Evolutionary conservation across 2,329 filamentous ascomycete species (phyloP).

Genomic region (Microascus cirrosus): DNA sequence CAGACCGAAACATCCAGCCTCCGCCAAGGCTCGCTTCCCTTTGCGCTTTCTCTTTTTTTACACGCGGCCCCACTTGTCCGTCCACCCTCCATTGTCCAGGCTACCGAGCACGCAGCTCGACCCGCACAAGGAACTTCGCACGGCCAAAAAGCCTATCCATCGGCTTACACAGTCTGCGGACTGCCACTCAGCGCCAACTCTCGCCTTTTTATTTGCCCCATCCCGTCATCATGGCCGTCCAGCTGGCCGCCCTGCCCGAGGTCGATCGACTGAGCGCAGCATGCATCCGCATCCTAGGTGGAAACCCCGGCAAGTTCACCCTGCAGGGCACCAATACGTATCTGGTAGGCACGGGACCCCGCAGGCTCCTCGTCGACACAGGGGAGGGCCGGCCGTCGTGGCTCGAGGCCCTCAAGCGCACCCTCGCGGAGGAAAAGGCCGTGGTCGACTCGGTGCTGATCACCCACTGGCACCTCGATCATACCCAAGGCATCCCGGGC

Average conservation of each 20-base stretch:
- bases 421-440: constrained; percentile 57
- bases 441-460: constrained; percentile 60
- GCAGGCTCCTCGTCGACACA: constrained; percentile 78
- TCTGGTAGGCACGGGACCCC: constrained; percentile 63
- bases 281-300: constrained; percentile 76
- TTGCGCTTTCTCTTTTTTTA: too few species aligned
- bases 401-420: constrained; percentile 52
- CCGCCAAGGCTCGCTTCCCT: too few species aligned
- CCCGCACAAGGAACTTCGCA: too few species aligned
- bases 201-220: neutral
- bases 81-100: too few species aligned
- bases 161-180: neutral
- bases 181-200: neutral
- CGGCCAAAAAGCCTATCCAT: neutral
- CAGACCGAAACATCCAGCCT: too few species aligned
- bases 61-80: too few species aligned
- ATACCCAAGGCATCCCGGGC: constrained; percentile 65
- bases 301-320: constrained; percentile 77
- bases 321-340: constrained; percentile 89
- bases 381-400: constrained; percentile 72
- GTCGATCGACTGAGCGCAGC: constrained; percentile 67
- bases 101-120: too few species aligned
- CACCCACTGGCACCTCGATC: constrained; percentile 90
- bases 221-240: constrained; percentile 40
- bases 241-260: constrained; percentile 55